These are phyloP conservation scores for Physcomitrium patens DNA, from an alignment of 225 moss, liverwort and hornwort species.

Conservation along the genomic window DNA sequence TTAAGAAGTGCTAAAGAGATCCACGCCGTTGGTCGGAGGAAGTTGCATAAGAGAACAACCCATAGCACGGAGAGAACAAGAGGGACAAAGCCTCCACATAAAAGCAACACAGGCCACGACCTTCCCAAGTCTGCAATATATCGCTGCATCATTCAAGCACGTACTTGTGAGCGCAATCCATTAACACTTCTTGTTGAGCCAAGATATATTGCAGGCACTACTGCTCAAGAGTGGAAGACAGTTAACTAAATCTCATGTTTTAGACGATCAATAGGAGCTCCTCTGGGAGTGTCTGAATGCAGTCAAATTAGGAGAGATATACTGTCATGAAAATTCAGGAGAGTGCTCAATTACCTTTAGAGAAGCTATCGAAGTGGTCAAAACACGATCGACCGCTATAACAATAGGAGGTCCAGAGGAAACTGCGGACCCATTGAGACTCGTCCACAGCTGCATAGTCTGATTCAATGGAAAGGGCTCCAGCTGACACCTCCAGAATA, in stretches of 20 bases:
- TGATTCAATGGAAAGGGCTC: slow-evolving; percentile 54
- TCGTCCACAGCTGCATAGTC: slow-evolving; percentile 63
- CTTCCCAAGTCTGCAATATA: slow-evolving; percentile 81
- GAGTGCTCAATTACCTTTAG: slow-evolving; percentile 50
- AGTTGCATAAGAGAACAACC: slow-evolving; percentile 72
- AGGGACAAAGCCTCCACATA: slow-evolving; percentile 86
- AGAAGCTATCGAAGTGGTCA: slow-evolving; percentile 67
- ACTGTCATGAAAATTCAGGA: not conserved
- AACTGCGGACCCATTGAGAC: slow-evolving; percentile 57
- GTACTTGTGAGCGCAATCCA: not conserved
- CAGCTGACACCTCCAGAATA: slow-evolving; percentile 85
- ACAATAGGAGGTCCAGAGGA: slow-evolving; percentile 60
- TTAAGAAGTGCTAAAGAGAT: slow-evolving; percentile 69
- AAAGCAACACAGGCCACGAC: slow-evolving; percentile 86
- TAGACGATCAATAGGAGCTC: no score
- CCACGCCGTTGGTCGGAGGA: slow-evolving; percentile 71
- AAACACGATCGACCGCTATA: slow-evolving; percentile 68
- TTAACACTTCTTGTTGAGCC: not conserved
- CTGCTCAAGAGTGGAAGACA: no score
- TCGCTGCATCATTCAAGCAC: slow-evolving; percentile 56
- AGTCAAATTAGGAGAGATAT: not conserved
- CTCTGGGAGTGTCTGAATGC: no score
- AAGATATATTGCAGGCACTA: no score
- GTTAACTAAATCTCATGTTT: no score
- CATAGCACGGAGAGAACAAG: slow-evolving; percentile 70